A percentile compares a stretch with the other conserved stretches of the same genome.
These are phyloP conservation scores for Mucor irregularis DNA, from an alignment of 371 early-diverging fungal species.

Conservation along the genomic window DNA sequence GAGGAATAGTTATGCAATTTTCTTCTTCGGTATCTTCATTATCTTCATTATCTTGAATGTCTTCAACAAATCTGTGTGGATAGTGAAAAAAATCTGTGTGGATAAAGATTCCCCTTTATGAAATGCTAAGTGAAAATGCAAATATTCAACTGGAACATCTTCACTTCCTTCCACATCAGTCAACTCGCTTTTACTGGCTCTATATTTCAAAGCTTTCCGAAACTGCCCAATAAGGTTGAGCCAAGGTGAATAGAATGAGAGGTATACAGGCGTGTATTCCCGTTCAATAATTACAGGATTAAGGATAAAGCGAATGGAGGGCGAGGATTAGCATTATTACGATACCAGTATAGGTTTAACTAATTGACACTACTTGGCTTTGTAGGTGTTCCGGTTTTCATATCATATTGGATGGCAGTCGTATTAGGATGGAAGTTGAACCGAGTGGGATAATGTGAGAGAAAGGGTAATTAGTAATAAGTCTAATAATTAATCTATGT, in stretches of 20 bases:
- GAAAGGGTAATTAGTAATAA: slow-evolving; percentile 12
- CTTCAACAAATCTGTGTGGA: too few species aligned
- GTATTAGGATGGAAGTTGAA: slow-evolving; percentile 18
- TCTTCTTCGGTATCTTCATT: too few species aligned
- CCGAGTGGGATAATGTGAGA: slow-evolving; percentile 9
- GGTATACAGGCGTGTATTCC: slow-evolving; percentile 15
- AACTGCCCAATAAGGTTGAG: slow-evolving; percentile 16
- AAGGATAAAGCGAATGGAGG: slow-evolving; percentile 9
- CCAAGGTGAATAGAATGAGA: slow-evolving; percentile 17
- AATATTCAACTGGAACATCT: slow-evolving; percentile 17
- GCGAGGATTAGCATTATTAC: slow-evolving; percentile 5
- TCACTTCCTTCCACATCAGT: slow-evolving; percentile 18
- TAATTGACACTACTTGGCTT: slow-evolving; percentile 9
- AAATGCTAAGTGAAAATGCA: slow-evolving; percentile 16
- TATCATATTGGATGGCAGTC: slow-evolving; percentile 11
- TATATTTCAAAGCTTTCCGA: slow-evolving; percentile 16
- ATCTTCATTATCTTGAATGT: too few species aligned
- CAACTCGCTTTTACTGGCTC: slow-evolving; percentile 18
- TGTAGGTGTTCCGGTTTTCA: slow-evolving; percentile 14
- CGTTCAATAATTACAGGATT: slow-evolving; percentile 14
- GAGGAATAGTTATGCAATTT: too few species aligned
- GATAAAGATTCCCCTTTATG: too few species aligned
- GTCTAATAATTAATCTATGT: slow-evolving; percentile 17
- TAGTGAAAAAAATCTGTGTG: too few species aligned
- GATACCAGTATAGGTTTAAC: slow-evolving; percentile 7